Evolutionary conservation across 768 basidiomycete genomes (phyloP).

Genomic region (Kwoniella dendrophila): DNA sequence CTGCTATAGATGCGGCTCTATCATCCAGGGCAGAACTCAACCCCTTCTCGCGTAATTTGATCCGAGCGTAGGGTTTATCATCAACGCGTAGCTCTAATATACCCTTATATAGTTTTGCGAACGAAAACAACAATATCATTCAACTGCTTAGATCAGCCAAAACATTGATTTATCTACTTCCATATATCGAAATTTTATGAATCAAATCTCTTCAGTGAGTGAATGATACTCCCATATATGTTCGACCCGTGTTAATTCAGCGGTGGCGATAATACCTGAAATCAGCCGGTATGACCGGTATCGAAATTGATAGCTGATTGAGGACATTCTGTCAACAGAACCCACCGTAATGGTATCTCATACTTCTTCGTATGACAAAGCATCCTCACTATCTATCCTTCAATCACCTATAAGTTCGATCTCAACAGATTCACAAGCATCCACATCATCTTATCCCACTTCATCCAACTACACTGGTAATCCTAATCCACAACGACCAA

Average conservation of each 20-base stretch:
- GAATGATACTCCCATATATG: neutral
- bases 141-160: neutral
- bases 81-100: no score
- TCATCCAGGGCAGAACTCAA: no score
- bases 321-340: neutral
- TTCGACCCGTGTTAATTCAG: neutral
- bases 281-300: neutral
- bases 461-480: neutral
- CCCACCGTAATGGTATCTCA: conserved; percentile 8
- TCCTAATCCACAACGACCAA: conserved; percentile 2
- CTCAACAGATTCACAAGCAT: conserved; percentile 5
- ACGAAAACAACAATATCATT: conserved; percentile 1
- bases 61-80: no score
- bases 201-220: neutral
- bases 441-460: conserved; percentile 13
- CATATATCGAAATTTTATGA: neutral
- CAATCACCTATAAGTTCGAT: conserved; percentile 7
- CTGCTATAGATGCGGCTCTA: no score
- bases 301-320: neutral
- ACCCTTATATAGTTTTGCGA: no score
- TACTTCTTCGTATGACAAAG: neutral
- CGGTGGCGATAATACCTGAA: conserved; percentile 7
- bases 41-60: no score
- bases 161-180: neutral
- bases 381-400: neutral